Evolutionary conservation across 257 asterid genomes (phyloP).

Genomic region (Nicotiana attenuata): DNA sequence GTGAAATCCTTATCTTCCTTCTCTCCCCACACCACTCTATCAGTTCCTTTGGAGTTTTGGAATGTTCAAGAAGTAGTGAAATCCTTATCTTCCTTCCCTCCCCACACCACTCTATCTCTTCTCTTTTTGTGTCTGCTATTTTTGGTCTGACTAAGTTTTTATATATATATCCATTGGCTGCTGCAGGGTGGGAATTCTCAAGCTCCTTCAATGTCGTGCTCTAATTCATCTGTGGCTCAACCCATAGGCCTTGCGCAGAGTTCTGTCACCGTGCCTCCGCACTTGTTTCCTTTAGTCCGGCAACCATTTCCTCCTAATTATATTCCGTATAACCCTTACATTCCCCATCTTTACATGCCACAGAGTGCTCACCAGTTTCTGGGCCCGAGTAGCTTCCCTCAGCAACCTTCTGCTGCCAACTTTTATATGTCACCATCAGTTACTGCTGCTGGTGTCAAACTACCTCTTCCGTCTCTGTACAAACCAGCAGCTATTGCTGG

Average conservation of each 20-base stretch:
- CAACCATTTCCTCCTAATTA: slow-evolving; percentile 59
- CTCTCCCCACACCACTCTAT: background rate
- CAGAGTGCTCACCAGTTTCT: slow-evolving; percentile 42
- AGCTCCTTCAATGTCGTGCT: slow-evolving; percentile 30
- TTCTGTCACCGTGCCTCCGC: slow-evolving; percentile 40
- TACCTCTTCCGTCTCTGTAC: slow-evolving; percentile 33
- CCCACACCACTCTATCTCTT: background rate
- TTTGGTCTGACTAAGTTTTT: background rate
- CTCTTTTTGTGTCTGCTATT: too few relatives aligned
- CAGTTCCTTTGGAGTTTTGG: background rate
- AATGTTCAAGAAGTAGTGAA: background rate
- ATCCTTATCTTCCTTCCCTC: background rate
- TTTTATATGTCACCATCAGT: slow-evolving; percentile 40
- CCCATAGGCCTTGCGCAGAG: slow-evolving; percentile 33
- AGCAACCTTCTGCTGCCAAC: slow-evolving; percentile 42
- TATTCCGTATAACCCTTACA: slow-evolving; percentile 46
- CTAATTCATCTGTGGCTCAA: slow-evolving; percentile 33
- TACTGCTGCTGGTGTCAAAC: slow-evolving; percentile 38
- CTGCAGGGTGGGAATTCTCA: slow-evolving; percentile 38
- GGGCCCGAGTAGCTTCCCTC: slow-evolving; percentile 50
- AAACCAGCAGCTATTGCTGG: slow-evolving; percentile 39
- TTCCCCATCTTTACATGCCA: slow-evolving; percentile 45
- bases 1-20: background rate
- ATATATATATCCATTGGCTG: background rate
- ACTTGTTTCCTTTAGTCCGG: slow-evolving; percentile 36